Conservation (phyloP, 2,329 filamentous ascomycete genomes). For the Thyridium curvatum region DNA sequence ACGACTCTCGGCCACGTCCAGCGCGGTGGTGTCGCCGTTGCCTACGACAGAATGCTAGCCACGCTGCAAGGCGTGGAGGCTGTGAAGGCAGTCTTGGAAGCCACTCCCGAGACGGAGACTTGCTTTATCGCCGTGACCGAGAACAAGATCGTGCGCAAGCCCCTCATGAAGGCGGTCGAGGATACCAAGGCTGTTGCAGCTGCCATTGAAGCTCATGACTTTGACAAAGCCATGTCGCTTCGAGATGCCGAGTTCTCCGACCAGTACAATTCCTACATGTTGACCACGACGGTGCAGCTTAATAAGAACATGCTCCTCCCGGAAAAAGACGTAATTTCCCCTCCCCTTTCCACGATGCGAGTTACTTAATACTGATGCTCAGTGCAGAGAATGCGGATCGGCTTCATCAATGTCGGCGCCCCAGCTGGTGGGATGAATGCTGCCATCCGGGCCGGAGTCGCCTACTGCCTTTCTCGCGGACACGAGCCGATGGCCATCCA, state of each 20-base stretch:
- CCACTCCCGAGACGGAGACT: constrained; percentile 81
- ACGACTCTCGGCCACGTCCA: constrained; percentile 97
- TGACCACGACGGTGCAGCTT: constrained; percentile 78
- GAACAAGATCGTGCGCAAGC: constrained; percentile 92
- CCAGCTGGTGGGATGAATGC: constrained; percentile 98
- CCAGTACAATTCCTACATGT: constrained; percentile 84
- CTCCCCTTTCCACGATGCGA: neutral
- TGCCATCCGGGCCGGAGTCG: constrained; percentile 85
- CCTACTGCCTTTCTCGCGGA: constrained; percentile 86
- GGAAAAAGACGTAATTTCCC: constrained; percentile 55
- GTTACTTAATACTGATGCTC: neutral
- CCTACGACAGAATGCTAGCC: constrained; percentile 88
- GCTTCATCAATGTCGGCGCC: constrained; percentile 93
- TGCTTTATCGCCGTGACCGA: constrained; percentile 95
- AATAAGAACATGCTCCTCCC: constrained; percentile 60
- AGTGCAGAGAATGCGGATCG: constrained; percentile 75
- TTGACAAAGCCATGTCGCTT: constrained; percentile 78
- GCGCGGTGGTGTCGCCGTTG: constrained; percentile 83
- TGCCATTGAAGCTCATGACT: constrained; percentile 80
- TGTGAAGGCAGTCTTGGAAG: constrained; percentile 84
- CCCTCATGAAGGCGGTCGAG: constrained; percentile 80
- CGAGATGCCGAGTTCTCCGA: constrained; percentile 92
- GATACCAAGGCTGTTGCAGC: constrained; percentile 79
- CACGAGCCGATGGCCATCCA: constrained; percentile 90
- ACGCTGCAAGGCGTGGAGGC: constrained; percentile 93